Conservation (phyloP, 108 stramenopile species). For the Schizochytrium sp. region DNA sequence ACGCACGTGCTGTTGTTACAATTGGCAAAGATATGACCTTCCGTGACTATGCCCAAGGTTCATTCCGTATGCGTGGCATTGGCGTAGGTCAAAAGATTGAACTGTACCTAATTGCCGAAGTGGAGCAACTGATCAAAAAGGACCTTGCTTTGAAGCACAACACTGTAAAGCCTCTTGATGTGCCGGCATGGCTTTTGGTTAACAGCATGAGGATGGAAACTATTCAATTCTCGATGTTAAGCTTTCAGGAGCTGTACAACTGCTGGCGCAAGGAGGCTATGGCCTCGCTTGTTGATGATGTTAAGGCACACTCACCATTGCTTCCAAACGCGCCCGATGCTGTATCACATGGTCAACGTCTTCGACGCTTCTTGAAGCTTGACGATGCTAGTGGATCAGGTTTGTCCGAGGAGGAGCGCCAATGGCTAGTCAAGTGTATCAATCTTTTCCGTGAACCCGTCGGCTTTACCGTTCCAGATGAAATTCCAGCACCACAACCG, state of each 20-base stretch:
- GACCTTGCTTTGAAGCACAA: background rate
- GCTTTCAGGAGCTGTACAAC: constrained; percentile 60
- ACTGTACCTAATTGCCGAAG: constrained; percentile 91
- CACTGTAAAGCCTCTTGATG: background rate
- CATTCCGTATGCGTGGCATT: constrained; percentile 96
- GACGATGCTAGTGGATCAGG: background rate
- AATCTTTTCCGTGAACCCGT: constrained; percentile 41
- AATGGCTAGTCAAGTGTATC: constrained; percentile 14
- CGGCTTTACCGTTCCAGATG: constrained; percentile 47
- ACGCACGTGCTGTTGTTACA: constrained; percentile 90
- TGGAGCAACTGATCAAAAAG: constrained; percentile 77
- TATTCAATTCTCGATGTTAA: constrained; percentile 52
- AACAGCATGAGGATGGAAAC: constrained; percentile 55
- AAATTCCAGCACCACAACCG: constrained; percentile 42
- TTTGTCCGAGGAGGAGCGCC: background rate
- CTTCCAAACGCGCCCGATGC: background rate
- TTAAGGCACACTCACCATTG: constrained; percentile 31
- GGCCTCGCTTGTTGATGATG: background rate
- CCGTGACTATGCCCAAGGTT: constrained; percentile 95
- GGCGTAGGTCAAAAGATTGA: constrained; percentile 92
- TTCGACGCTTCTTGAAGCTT: background rate
- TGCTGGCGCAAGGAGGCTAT: constrained; percentile 43
- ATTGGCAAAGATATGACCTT: constrained; percentile 97
- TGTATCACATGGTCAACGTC: background rate
- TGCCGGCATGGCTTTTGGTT: constrained; percentile 63